Evolutionary conservation across 2,329 filamentous ascomycete species (phyloP).

Genomic region (Pseudogymnoascus sp.): DNA sequence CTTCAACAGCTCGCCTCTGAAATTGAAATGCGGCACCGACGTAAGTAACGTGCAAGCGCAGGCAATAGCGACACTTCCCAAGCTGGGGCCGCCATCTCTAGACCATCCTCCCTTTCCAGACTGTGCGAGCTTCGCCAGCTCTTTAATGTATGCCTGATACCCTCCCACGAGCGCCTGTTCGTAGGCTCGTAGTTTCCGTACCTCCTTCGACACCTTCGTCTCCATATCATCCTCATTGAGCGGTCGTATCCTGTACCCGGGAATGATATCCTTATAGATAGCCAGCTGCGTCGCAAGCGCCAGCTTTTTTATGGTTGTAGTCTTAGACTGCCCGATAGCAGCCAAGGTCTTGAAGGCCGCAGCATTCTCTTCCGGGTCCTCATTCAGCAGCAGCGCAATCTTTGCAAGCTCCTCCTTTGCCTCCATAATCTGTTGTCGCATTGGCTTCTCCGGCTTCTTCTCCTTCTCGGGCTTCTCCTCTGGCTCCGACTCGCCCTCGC

Average conservation of each 20-base stretch:
- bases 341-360: slow-evolving; percentile 70
- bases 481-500: slow-evolving; percentile 39
- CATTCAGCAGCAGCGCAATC: slow-evolving; percentile 72
- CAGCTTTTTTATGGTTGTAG: slow-evolving; percentile 73
- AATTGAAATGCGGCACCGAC: slow-evolving; percentile 94
- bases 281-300: slow-evolving; percentile 78
- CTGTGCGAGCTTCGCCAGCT: slow-evolving; percentile 61
- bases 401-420: slow-evolving; percentile 90
- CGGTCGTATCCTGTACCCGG: slow-evolving; percentile 87
- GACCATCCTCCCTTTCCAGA: slow-evolving; percentile 33
- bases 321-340: slow-evolving; percentile 60
- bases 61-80: slow-evolving; percentile 70
- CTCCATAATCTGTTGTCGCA: slow-evolving; percentile 69
- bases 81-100: slow-evolving; percentile 34
- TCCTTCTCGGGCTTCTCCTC: slow-evolving; percentile 40
- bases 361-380: slow-evolving; percentile 86
- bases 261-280: slow-evolving; percentile 92
- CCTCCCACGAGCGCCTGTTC: slow-evolving; percentile 79
- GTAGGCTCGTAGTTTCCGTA: slow-evolving; percentile 70
- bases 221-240: slow-evolving; percentile 63
- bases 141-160: slow-evolving; percentile 77
- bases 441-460: slow-evolving; percentile 56
- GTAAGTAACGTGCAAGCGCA: slow-evolving; percentile 77
- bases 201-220: slow-evolving; percentile 85
- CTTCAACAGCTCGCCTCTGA: slow-evolving; percentile 76